Evolutionary conservation across 2,329 filamentous ascomycete genomes (phyloP).

Genomic region (Gliomastix tumulicola): DNA sequence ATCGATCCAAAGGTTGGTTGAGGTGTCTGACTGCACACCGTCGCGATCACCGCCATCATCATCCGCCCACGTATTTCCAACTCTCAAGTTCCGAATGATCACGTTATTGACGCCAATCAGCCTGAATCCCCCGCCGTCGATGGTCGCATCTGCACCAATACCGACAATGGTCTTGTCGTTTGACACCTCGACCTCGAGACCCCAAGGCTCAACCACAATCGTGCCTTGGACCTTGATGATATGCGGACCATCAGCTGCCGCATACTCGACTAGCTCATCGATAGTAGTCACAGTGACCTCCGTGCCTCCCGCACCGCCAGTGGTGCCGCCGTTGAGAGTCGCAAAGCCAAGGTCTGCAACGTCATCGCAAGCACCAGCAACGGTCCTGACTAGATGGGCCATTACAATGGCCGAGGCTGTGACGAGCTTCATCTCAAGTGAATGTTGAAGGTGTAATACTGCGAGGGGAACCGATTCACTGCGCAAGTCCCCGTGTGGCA

Average conservation of each 20-base stretch:
- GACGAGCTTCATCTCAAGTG: constrained; percentile 4
- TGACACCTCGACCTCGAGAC: constrained; percentile 9
- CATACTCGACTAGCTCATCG: constrained; percentile 11
- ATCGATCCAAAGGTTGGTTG: constrained; percentile 16
- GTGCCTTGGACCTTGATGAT: constrained; percentile 11
- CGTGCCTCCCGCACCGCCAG: constrained; percentile 10
- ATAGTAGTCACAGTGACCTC: constrained; percentile 9
- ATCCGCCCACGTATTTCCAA: constrained; percentile 21
- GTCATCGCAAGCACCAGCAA: not conserved
- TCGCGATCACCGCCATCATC: constrained; percentile 11
- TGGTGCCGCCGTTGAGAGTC: constrained; percentile 11
- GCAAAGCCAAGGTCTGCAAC: constrained; percentile 11
- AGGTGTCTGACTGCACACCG: constrained; percentile 12
- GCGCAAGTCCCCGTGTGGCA: too few species aligned
- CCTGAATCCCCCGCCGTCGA: constrained; percentile 8
- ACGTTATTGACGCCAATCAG: constrained; percentile 9
- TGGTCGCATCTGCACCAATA: constrained; percentile 6
- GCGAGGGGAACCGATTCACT: too few species aligned
- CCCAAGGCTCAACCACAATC: constrained; percentile 8
- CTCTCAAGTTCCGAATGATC: constrained; percentile 12
- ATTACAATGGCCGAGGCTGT: too few species aligned
- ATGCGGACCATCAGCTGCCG: constrained; percentile 8
- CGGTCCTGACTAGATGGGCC: too few species aligned
- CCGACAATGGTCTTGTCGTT: constrained; percentile 14
- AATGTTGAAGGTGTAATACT: too few species aligned